Evolutionary conservation across 805 yeast genomes (phyloP), one percentile per base, ranked within the genome.

Genomic region (Candida vaughaniae): DNA sequence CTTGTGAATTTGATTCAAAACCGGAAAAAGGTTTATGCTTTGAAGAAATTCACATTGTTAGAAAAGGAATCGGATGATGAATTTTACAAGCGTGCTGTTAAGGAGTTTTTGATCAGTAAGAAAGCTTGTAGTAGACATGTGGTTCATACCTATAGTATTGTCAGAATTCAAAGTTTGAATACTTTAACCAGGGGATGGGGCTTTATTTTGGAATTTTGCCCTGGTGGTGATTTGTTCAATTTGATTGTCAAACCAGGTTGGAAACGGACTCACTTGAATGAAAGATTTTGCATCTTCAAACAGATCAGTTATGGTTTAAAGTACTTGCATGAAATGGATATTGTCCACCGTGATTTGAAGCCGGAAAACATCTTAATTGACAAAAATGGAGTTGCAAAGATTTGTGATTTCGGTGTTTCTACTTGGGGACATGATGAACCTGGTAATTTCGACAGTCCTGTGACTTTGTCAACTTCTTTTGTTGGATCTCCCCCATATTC

Each of bases 401-500:
- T 84, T 19, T 80, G 88, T 22, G 93, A 84, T 64, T 84, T 83
- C 56, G 93, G 93, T 41, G 84, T 84, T 23, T 77, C 85, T 34
- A 82, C 75, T 35, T 75, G 75, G 53, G 85, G 81, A 12, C 82
- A 79, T 55, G 72, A 60, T 35, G 65, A 56, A 15, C 75, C 75
- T 1, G 72, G 75, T 1, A 76, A 83, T 56, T 60, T 73, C 15
- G 47, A 56, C 0, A 67, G 77, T 16, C 64, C 66, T 3, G 44
- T 73, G 9, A 60, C 58, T 33, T 31, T 51, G 22, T 58, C 72
- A 47, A 63, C 71, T 28, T 64, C 77, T 2, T 73, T 74, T 55
- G 82, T 83, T 29, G 93, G 95, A 2, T 82, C 90, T 1, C 87
- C 93, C 3, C 93, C 93, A 1, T 85, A 82, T 56, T 77, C 82